Base-by-base conservation (phyloP, 148 eudicot species). In the Spergularia marina region DNA sequence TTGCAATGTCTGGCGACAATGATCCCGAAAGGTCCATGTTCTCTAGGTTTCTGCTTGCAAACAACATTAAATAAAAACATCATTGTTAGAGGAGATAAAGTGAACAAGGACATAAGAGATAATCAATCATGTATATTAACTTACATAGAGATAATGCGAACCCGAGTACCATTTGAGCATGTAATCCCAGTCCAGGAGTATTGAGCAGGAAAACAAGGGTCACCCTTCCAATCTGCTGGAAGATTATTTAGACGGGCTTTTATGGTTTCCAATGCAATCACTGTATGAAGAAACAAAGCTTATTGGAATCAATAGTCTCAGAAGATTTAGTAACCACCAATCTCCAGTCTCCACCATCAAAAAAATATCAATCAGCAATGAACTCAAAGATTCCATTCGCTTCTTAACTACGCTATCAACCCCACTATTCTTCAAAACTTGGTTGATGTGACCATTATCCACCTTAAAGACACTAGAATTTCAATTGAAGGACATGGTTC, bases 181-280 rank as follows among this genome's bases (percentile, higher is more conserved):
- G 89, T 81, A 70, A 95, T 86, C 76, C 99, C 99, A 62, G 98
- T 87, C 99, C 99, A 95, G 51, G 97, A 80, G 80, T 90, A 92
- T 67, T 79, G 74, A 73, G 73, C 84, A 53, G 99, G 99, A 70
- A 85, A 88, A 92, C 99, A 95, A 74, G 99, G 99, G 82, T 95
- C 98, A 68, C 98, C 99, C 79, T 75, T 84, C 99, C 99, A 95
- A 81, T 95, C 99, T 41, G 76, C 63, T 69, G 99, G 99, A 82
- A 88, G 84, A 69, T 91, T 85, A 70, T 67, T 67, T 62, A 92
- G 81, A 63, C 84, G 80, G 17, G 69, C 53, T 82, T 87, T 95
- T 55, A 92, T 47, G 30, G 57, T 74, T 78, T 80, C 84, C 88
- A 95, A 77, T 70, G 87, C 88, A 82, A 85, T 79, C 23, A 86